phyloP scores from a whole-genome alignment of 2,329 filamentous ascomycete species.

The Fusarium dimerum region DNA sequence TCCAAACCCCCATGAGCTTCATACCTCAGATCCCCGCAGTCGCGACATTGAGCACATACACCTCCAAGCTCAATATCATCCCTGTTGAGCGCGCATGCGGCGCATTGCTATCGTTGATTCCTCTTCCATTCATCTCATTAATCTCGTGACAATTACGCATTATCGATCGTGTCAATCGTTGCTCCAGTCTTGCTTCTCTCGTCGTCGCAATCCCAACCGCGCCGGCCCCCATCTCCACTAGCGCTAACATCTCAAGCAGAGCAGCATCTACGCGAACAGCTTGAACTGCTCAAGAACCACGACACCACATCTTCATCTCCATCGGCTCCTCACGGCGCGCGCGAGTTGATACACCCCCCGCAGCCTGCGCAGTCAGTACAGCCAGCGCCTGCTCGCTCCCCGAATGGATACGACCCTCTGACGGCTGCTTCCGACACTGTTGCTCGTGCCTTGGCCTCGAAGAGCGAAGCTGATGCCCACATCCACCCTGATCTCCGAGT shows the following conservation, averaged over 20 bases:
- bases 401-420: slow-evolving; percentile 50
- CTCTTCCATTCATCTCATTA: background rate
- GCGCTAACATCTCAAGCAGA: slow-evolving; percentile 32
- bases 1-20: slow-evolving; percentile 9
- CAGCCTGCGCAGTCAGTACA: slow-evolving; percentile 18
- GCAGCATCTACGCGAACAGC: slow-evolving; percentile 45
- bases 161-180: background rate
- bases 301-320: slow-evolving; percentile 36
- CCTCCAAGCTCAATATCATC: slow-evolving; percentile 22
- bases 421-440: slow-evolving; percentile 37
- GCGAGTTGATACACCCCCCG: slow-evolving; percentile 33
- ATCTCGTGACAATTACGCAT: background rate
- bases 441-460: slow-evolving; percentile 35
- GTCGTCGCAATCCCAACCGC: slow-evolving; percentile 16
- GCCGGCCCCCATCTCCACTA: slow-evolving; percentile 25
- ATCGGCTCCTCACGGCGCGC: slow-evolving; percentile 27
- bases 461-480: slow-evolving; percentile 45
- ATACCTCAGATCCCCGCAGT: slow-evolving; percentile 7
- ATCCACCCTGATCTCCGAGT: slow-evolving; percentile 52
- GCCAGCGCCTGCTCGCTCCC: slow-evolving; percentile 30
- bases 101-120: background rate
- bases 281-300: slow-evolving; percentile 46
- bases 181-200: slow-evolving; percentile 2
- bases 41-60: slow-evolving; percentile 21
- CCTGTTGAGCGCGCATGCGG: slow-evolving; percentile 19